phyloP scores from a whole-genome alignment of 352 stramenopile genomes.

The Phytophthora ramorum region DNA sequence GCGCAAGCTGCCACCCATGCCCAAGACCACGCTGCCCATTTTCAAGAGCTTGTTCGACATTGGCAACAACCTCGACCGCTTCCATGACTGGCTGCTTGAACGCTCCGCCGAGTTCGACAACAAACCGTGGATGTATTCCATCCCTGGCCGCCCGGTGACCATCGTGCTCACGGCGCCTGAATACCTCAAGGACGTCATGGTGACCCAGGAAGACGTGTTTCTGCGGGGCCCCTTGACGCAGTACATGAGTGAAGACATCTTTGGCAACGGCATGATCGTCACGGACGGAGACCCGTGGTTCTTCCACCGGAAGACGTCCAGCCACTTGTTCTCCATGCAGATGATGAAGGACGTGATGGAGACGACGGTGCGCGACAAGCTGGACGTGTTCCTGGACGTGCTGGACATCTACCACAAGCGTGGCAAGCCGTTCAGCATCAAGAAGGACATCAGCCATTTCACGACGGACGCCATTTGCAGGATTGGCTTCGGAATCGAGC shows the following conservation, averaged over 20 bases:
- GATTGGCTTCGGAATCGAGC: constrained; percentile 60
- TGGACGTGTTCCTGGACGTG: constrained; percentile 32
- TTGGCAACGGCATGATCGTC: constrained; percentile 59
- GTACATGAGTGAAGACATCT: constrained; percentile 51
- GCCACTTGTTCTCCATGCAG: constrained; percentile 80
- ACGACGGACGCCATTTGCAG: constrained; percentile 68
- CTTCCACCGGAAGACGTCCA: constrained; percentile 76
- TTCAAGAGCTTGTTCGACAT: constrained; percentile 47
- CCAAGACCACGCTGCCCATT: constrained; percentile 40
- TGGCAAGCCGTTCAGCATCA: constrained; percentile 39
- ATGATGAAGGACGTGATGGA: constrained; percentile 58
- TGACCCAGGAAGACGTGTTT: constrained; percentile 68
- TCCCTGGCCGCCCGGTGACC: constrained; percentile 40
- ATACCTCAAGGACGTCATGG: constrained; percentile 53
- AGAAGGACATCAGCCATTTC: constrained; percentile 54
- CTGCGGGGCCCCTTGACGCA: constrained; percentile 49
- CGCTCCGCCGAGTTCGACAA: constrained; percentile 45
- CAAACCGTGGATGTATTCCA: constrained; percentile 41
- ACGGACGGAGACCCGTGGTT: constrained; percentile 48
- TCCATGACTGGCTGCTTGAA: constrained; percentile 59
- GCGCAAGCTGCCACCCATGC: constrained; percentile 30
- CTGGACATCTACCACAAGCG: constrained; percentile 26
- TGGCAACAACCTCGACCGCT: constrained; percentile 28
- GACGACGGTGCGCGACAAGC: constrained; percentile 36
- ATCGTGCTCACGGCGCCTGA: constrained; percentile 46